Evolutionary conservation across 805 yeast species (phyloP).

Genomic region (Candida loeiensis): DNA sequence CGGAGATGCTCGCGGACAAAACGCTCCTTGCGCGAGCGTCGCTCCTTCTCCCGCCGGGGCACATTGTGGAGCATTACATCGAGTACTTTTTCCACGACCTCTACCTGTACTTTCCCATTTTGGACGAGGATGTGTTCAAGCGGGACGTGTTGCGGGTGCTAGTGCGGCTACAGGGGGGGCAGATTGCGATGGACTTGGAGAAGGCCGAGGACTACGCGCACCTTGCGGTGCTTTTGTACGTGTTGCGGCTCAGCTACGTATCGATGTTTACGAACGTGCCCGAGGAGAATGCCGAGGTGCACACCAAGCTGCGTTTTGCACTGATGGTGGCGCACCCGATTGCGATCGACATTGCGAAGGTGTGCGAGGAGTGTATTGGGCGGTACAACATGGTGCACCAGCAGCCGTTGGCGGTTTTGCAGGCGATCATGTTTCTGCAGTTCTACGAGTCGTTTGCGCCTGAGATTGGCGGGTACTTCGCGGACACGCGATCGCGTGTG

Average conservation of each 20-base stretch:
- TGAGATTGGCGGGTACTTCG: conserved; percentile 14
- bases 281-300: conserved; percentile 10
- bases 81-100: conserved; percentile 19
- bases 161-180: conserved; percentile 7
- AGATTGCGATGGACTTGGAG: background rate
- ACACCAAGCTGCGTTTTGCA: background rate
- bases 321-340: conserved; percentile 13
- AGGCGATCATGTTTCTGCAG: conserved; percentile 16
- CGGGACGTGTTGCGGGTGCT: conserved; percentile 15
- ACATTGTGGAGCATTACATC: conserved; percentile 11
- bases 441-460: conserved; percentile 13
- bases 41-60: conserved; percentile 12
- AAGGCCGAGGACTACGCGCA: conserved; percentile 12
- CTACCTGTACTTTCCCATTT: conserved; percentile 24
- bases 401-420: conserved; percentile 15
- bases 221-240: conserved; percentile 14
- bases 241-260: conserved; percentile 16
- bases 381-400: conserved; percentile 11
- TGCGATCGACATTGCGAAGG: conserved; percentile 12
- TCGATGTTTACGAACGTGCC: conserved; percentile 15
- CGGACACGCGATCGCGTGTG: conserved; percentile 17
- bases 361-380: conserved; percentile 15
- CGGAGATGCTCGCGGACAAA: conserved; percentile 9
- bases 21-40: conserved; percentile 10
- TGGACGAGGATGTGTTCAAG: conserved; percentile 23